Base-by-base conservation (phyloP, 2,329 filamentous ascomycete species). In the Trichoderma sp. region DNA sequence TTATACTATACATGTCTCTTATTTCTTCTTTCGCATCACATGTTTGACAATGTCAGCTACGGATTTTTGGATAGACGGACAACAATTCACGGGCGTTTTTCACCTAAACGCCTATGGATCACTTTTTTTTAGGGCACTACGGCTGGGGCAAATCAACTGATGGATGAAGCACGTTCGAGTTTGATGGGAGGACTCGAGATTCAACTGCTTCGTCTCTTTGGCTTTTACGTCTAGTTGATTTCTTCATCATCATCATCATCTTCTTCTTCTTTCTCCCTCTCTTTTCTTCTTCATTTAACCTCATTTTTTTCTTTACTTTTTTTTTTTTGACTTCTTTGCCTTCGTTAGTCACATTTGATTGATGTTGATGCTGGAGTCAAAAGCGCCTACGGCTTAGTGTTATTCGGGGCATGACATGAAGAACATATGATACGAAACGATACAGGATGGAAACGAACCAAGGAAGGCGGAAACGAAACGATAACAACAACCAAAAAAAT, bases 21-120 rank as follows among this genome's bases (percentile, higher is more conserved):
- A 22, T 42, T 35, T 34, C 35, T 42, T 48, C 42, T 48, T 48
- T 48, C 42, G 42, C 35, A 27, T 64, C 25, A 39, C 35, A 32
- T 35, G 56, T 42, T 61, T 45, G 29, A 22, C 42, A 37, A 48
- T 15, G n/a, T 54, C 35, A 59, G 27, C 56, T 52, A 56, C 42
- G 48, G 48, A 45, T 53, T 42, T 53, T 42, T 29, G 45, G 45
- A 67, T 67, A 67, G 54, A 66, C 54, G 42, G 56, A 34, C 22
- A 53, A 48, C n/a, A 29, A 2, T 60, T 60, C 29, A 54, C 34
- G 52, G 64, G 57, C 56, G 64, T 45, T 61, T 45, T 29, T 5
- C 25, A 52, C 58, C 37, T 37, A 35, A 35, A 29, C n/a, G 34
- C 39, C 37, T 65, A 54, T 45, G 27, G n/a, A 54, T 48, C 34